phyloP scores from a whole-genome alignment of 305 asterid genomes.

The Solanum hybrid region DNA sequence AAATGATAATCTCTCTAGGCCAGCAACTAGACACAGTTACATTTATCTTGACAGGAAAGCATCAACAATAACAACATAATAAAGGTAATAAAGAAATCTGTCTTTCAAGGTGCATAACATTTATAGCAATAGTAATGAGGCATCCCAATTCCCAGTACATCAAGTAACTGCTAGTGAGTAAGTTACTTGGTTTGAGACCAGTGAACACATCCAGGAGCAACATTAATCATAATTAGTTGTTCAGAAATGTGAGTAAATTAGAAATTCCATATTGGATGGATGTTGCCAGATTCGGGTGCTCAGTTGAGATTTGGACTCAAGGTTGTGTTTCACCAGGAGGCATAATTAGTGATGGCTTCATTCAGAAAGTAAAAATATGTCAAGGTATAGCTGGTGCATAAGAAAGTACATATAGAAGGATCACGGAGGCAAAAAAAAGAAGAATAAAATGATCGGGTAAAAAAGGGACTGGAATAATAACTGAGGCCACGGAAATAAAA shows the following conservation, averaged over 20 bases:
- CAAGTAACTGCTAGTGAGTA: not conserved
- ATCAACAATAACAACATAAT: not conserved
- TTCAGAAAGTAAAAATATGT: conserved; percentile 14
- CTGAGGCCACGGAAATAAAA: not conserved
- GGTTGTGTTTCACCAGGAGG: conserved; percentile 20
- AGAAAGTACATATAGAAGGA: not conserved
- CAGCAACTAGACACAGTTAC: not conserved
- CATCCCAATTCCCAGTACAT: not conserved
- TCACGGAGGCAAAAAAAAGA: not conserved
- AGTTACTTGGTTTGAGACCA: not conserved
- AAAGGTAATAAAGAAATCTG: not conserved
- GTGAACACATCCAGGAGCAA: not conserved
- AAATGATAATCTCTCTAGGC: not conserved
- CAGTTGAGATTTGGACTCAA: conserved; percentile 7
- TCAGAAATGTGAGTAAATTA: conserved; percentile 16
- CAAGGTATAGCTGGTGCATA: not conserved
- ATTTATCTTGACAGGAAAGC: not conserved
- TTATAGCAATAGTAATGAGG: not conserved
- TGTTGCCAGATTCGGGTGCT: conserved; percentile 1
- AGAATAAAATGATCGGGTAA: not conserved
- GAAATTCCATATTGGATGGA: conserved; percentile 34
- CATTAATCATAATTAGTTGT: not conserved
- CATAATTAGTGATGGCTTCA: conserved; percentile 15
- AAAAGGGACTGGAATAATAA: not conserved
- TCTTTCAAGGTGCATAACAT: not conserved